These are phyloP conservation scores for Coemansia sp. DNA, from an alignment of 192 early-diverging fungal species.

Conservation along the genomic window DNA sequence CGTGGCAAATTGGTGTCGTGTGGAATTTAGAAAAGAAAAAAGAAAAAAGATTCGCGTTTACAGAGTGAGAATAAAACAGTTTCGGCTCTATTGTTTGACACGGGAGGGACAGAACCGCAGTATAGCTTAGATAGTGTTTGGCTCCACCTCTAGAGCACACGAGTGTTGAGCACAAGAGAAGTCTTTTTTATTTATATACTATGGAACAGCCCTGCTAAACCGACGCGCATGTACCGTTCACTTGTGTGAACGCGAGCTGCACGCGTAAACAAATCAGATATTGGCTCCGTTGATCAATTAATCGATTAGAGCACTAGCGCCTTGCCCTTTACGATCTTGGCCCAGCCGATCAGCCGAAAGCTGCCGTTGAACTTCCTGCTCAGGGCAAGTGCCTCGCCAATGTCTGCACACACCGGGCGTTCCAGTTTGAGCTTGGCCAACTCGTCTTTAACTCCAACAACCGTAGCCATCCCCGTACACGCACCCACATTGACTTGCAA, in stretches of 20 bases:
- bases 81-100: slow-evolving; percentile 3
- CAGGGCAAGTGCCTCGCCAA: slow-evolving; percentile 91
- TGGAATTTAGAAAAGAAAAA: slow-evolving; percentile 7
- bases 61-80: background rate
- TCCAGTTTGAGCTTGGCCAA: slow-evolving; percentile 89
- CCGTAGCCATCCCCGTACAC: background rate
- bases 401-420: slow-evolving; percentile 89
- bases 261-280: slow-evolving; percentile 3
- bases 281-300: background rate
- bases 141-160: background rate
- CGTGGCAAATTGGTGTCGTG: slow-evolving; percentile 4
- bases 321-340: slow-evolving; percentile 83
- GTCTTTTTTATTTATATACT: too few species aligned
- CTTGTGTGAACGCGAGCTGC: background rate
- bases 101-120: background rate
- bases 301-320: background rate
- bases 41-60: background rate
- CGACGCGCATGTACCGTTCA: too few species aligned
- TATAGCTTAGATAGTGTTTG: background rate
- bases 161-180: too few species aligned
- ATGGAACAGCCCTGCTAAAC: too few species aligned
- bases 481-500: background rate
- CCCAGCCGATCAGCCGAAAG: slow-evolving; percentile 99
- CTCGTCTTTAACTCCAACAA: slow-evolving; percentile 68
- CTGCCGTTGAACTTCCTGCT: slow-evolving; percentile 93